Conservation (phyloP, 2,329 filamentous ascomycete genomes). For the Dryadomyces quercivorus region DNA sequence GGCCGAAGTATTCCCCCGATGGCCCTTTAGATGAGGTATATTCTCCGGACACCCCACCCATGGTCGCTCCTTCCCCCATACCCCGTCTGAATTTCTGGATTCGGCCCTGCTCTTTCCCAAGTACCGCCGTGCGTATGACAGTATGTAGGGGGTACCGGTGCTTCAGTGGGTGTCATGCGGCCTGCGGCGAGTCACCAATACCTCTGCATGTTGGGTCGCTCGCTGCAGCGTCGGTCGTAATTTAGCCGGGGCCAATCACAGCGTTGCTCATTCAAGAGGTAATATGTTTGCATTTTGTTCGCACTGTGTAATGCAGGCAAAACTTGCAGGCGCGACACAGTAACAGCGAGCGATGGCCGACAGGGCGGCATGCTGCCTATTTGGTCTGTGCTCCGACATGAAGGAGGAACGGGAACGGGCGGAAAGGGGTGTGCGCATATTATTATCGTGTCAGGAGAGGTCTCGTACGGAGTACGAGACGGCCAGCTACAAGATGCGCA, state of each 20-base stretch:
- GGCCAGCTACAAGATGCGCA: no score
- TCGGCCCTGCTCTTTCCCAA: constrained; percentile 12
- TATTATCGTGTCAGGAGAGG: not conserved
- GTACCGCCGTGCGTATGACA: constrained; percentile 7
- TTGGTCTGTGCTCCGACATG: not conserved
- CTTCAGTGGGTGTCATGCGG: not conserved
- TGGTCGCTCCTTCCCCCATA: constrained; percentile 1
- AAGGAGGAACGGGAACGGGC: not conserved
- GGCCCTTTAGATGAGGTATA: constrained; percentile 1
- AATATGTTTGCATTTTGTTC: no score
- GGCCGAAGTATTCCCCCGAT: not conserved
- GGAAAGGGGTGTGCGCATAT: not conserved
- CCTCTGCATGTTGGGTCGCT: not conserved
- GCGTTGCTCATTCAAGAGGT: not conserved
- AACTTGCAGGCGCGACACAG: not conserved
- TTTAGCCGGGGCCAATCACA: constrained; percentile 1
- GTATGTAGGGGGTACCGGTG: not conserved
- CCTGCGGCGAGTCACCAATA: not conserved
- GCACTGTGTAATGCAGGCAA: not conserved
- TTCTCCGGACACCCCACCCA: not conserved
- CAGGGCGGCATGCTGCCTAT: not conserved
- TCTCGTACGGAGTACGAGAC: not conserved
- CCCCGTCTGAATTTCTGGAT: constrained; percentile 5
- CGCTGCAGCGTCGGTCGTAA: constrained; percentile 1
- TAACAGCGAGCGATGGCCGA: not conserved